phyloP scores from a whole-genome alignment of 495 filamentous ascomycete species.

The Glarea lozoyensis region DNA sequence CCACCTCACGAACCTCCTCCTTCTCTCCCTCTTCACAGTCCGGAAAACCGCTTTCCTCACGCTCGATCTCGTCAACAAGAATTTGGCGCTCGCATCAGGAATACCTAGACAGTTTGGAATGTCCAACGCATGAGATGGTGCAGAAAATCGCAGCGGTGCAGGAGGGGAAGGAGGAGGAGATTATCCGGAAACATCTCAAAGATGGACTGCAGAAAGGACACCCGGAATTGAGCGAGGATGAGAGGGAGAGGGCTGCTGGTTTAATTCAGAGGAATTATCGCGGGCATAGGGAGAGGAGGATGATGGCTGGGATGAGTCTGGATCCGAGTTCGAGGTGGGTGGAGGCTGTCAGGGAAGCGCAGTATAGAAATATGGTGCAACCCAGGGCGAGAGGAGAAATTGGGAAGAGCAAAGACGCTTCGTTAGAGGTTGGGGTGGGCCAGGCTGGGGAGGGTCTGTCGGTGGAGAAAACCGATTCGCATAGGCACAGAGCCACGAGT shows the following conservation, averaged over 20 bases:
- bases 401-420: slow-evolving; percentile 9
- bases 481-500: slow-evolving; percentile 15
- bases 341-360: slow-evolving; percentile 56
- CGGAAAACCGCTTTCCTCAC: too few relatives aligned
- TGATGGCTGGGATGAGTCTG: slow-evolving; percentile 34
- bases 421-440: slow-evolving; percentile 1
- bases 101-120: slow-evolving; percentile 39
- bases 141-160: slow-evolving; percentile 33
- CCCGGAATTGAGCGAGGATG: slow-evolving; percentile 7
- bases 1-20: too few relatives aligned
- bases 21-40: too few relatives aligned
- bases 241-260: slow-evolving; percentile 14
- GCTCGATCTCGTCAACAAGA: too few relatives aligned
- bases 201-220: slow-evolving; percentile 4
- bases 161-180: slow-evolving; percentile 35
- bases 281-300: slow-evolving; percentile 19
- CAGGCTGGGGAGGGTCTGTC: neutral
- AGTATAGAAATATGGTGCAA: slow-evolving; percentile 45
- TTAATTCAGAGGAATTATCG: slow-evolving; percentile 23
- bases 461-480: slow-evolving; percentile 16
- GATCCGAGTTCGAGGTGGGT: slow-evolving; percentile 62
- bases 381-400: slow-evolving; percentile 38
- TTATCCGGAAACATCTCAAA: slow-evolving; percentile 21
- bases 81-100: slow-evolving; percentile 20
- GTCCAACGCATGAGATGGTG: slow-evolving; percentile 35